A percentile compares a stretch with the other conserved stretches of the same genome.
phyloP scores from a whole-genome alignment of 768 basidiomycete species.

The Podaxis rugospora region DNA sequence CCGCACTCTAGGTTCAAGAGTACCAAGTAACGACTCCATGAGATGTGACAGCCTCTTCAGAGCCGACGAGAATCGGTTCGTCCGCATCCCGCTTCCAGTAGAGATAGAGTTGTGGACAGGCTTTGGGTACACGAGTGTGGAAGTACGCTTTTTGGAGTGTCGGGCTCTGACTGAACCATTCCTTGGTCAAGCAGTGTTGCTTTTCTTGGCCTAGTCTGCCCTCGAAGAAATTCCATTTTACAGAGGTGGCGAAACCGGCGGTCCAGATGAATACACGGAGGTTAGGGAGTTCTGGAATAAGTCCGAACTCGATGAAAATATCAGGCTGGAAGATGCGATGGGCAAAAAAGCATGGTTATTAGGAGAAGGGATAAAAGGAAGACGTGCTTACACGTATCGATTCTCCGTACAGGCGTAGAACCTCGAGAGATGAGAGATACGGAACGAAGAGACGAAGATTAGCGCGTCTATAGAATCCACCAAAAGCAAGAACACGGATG shows the following conservation, averaged over 20 bases:
- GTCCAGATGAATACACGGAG: slow-evolving; percentile 2
- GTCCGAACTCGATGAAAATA: neutral
- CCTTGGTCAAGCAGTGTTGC: neutral
- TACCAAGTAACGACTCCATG: slow-evolving; percentile 5
- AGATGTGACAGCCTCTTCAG: neutral
- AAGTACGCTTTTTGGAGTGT: neutral
- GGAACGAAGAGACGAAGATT: neutral
- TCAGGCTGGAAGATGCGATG: neutral
- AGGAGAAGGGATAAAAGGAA: neutral
- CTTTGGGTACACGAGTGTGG: neutral
- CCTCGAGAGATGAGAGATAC: neutral
- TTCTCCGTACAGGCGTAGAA: neutral
- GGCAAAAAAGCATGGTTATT: neutral
- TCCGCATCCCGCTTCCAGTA: neutral
- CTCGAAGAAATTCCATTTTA: neutral
- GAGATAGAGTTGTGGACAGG: neutral
- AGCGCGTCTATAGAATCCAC: neutral
- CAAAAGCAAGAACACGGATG: neutral
- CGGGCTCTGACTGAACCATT: neutral
- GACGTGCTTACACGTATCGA: neutral
- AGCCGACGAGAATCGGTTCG: neutral
- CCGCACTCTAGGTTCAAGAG: neutral
- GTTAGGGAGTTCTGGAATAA: neutral
- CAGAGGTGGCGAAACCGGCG: neutral
- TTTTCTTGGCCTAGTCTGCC: neutral